A percentile compares a stretch with the other conserved stretches of the same genome.
Evolutionary conservation across 345 rosid genomes (phyloP).

Genomic region (Erucastrum elatum): DNA sequence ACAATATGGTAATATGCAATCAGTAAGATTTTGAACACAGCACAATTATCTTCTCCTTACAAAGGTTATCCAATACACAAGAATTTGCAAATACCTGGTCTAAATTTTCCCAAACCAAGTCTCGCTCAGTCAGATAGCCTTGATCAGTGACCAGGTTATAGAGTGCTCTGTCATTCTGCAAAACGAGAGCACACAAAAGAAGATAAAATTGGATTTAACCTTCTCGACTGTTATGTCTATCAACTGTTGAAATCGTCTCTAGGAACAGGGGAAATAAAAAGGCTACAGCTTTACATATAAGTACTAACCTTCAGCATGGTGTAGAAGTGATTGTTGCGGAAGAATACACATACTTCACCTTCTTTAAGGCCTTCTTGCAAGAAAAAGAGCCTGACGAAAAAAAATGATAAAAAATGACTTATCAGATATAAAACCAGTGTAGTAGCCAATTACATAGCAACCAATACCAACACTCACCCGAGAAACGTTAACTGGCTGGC

Average conservation of each 20-base stretch:
- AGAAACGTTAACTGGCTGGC: conserved; percentile 70
- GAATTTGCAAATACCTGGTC: conserved; percentile 52
- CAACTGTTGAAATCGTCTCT: not conserved
- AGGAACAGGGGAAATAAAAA: not conserved
- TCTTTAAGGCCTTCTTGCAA: conserved; percentile 72
- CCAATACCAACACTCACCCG: conserved; percentile 55
- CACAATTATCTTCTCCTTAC: not conserved
- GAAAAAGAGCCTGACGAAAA: conserved; percentile 63
- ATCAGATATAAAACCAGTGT: not conserved
- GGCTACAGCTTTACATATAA: conserved; percentile 1
- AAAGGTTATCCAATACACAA: not conserved
- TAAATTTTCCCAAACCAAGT: conserved; percentile 88
- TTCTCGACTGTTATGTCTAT: not conserved
- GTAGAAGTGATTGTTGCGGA: conserved; percentile 91
- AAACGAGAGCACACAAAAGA: conserved; percentile 6
- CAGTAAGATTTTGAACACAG: conserved; percentile 6
- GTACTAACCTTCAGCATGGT: conserved; percentile 88
- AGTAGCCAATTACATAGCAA: conserved; percentile 2
- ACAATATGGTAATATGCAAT: not conserved
- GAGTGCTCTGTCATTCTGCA: conserved; percentile 72
- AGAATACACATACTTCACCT: conserved; percentile 79
- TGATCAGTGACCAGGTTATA: conserved; percentile 86
- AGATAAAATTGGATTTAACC: not conserved
- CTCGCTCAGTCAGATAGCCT: conserved; percentile 71
- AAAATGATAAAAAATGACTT: not conserved